Percentiles rank a stretch among this genome's conserved stretches.
Conservation (phyloP, 306 rosid genomes). For the Prunus salicina region DNA sequence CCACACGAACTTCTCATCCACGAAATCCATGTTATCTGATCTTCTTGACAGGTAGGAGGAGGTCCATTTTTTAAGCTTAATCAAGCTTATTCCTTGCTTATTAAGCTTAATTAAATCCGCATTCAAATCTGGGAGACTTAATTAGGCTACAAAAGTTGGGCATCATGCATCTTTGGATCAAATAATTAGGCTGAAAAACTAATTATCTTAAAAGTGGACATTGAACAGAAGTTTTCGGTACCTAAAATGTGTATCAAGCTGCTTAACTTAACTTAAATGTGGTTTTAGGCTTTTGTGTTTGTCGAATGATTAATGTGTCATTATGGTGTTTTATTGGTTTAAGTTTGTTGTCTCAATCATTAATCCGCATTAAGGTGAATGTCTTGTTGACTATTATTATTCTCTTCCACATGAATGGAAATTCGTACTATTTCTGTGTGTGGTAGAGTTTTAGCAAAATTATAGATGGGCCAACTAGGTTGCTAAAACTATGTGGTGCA, state of each 20-base stretch:
- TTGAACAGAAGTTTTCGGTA: neutral
- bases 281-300: neutral
- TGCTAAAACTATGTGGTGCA: neutral
- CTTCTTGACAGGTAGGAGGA: conserved; percentile 19
- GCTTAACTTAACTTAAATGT: neutral
- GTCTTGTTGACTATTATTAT: neutral
- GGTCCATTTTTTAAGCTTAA: conserved; percentile 25
- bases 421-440: neutral
- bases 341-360: neutral
- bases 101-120: neutral
- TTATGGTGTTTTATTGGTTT: neutral
- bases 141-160: conserved; percentile 3
- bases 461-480: neutral
- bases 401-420: neutral
- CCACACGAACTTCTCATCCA: conserved; percentile 11
- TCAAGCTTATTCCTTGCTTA: neutral
- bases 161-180: neutral
- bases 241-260: neutral
- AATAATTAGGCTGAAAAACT: neutral
- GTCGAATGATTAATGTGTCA: neutral
- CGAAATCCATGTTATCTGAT: neutral
- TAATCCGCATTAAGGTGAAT: neutral
- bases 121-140: neutral
- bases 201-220: conserved; percentile 1
- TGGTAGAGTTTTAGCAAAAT: neutral